phyloP scores from a whole-genome alignment of 768 basidiomycete genomes.

The Tricholoma bakamatsutake region DNA sequence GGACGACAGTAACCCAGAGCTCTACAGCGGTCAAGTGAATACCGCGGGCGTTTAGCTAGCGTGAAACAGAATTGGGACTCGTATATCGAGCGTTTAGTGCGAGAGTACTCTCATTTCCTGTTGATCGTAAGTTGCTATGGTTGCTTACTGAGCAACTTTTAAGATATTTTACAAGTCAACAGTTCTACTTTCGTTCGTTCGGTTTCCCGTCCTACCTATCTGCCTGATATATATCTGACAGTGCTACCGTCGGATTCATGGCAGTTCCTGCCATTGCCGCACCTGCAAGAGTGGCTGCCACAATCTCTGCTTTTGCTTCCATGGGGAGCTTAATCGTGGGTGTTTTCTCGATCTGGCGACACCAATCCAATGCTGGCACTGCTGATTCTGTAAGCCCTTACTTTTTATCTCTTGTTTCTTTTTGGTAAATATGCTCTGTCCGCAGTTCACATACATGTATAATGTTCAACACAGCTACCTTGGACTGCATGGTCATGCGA shows the following conservation, averaged over 20 bases:
- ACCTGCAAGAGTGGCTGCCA: slow-evolving; percentile 30
- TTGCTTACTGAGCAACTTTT: background rate
- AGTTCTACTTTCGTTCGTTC: slow-evolving; percentile 45
- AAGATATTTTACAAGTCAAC: slow-evolving; percentile 32
- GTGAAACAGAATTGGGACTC: slow-evolving; percentile 45
- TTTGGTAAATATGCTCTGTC: background rate
- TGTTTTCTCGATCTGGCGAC: slow-evolving; percentile 52
- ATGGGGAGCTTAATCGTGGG: slow-evolving; percentile 52
- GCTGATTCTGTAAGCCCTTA: slow-evolving; percentile 33
- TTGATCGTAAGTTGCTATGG: slow-evolving; percentile 38
- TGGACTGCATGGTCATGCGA: slow-evolving; percentile 43
- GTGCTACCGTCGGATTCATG: slow-evolving; percentile 46
- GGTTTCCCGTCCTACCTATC: background rate
- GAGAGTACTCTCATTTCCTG: slow-evolving; percentile 52
- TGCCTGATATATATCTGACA: slow-evolving; percentile 13
- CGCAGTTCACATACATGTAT: slow-evolving; percentile 48
- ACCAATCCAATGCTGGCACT: slow-evolving; percentile 41
- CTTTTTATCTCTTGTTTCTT: background rate
- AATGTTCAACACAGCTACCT: slow-evolving; percentile 40
- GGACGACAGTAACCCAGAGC: background rate
- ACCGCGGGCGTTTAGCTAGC: slow-evolving; percentile 41
- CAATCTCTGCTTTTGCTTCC: slow-evolving; percentile 42
- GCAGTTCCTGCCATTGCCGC: slow-evolving; percentile 36
- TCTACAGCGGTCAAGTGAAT: slow-evolving; percentile 35
- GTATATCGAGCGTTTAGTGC: slow-evolving; percentile 44